Conservation (phyloP, 1,139 yeast genomes). For the Pichia cactophila region DNA sequence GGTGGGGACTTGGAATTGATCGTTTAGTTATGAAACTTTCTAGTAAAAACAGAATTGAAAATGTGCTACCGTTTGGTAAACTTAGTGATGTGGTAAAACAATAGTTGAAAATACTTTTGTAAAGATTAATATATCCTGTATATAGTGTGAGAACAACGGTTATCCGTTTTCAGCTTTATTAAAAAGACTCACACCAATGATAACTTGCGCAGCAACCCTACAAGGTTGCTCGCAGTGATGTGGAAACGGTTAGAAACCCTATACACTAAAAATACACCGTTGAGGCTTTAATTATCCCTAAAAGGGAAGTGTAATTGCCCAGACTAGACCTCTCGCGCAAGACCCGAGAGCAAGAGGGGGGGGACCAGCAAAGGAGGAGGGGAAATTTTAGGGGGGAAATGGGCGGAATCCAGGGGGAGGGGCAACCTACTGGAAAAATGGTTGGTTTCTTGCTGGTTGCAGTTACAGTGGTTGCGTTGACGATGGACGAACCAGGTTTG, state of each 20-base stretch:
- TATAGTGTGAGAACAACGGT: not conserved
- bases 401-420: not conserved
- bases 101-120: constrained; percentile 20
- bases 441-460: not conserved
- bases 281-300: not conserved
- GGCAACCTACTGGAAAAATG: not conserved
- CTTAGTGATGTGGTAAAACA: constrained; percentile 62
- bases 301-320: not conserved
- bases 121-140: not conserved
- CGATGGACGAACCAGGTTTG: not conserved
- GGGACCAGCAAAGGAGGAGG: not conserved
- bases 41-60: constrained; percentile 60
- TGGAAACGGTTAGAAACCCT: not conserved
- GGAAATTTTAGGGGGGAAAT: not conserved
- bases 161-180: not conserved
- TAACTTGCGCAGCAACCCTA: not conserved
- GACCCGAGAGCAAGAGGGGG: not conserved
- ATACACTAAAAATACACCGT: not conserved
- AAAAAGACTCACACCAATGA: not conserved
- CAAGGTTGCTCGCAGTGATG: not conserved
- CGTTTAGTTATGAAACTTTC: constrained; percentile 75
- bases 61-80: constrained; percentile 77
- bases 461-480: not conserved
- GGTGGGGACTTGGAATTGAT: constrained; percentile 96
- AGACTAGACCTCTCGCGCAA: not conserved